Percentiles rank a stretch among this genome's conserved stretches.
Evolutionary conservation across 2,329 filamentous ascomycete species (phyloP).

Genomic region (Trichoderma sp.): DNA sequence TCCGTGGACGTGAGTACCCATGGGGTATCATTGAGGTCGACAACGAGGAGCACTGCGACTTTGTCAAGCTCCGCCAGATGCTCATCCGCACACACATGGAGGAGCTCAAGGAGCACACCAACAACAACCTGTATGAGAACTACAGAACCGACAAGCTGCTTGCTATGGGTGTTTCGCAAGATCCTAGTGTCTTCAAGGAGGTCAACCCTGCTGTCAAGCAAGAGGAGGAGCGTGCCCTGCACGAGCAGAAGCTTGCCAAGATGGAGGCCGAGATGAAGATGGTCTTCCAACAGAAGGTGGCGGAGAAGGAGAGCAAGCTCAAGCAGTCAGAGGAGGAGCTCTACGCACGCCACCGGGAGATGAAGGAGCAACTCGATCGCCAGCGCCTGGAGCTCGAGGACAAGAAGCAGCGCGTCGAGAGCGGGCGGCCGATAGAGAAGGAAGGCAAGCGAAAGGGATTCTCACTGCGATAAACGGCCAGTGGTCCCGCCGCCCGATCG

Average conservation of each 20-base stretch:
- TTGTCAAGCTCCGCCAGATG: constrained; percentile 99
- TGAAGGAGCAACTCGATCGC: constrained; percentile 98
- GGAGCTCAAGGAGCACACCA: constrained; percentile 99
- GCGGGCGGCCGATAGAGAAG: constrained; percentile 92
- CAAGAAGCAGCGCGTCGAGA: constrained; percentile 96
- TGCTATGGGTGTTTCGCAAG: constrained; percentile 96
- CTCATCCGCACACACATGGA: constrained; percentile 99
- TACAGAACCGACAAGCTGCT: constrained; percentile 99
- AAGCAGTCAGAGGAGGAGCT: constrained; percentile 99
- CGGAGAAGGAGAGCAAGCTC: constrained; percentile 99
- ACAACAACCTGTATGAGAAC: constrained; percentile 98
- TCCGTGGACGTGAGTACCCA: constrained; percentile 92
- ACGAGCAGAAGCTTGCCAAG: constrained; percentile 99
- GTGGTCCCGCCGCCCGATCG: constrained; percentile 18
- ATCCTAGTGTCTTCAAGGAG: constrained; percentile 99
- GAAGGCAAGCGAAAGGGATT: constrained; percentile 99
- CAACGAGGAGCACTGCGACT: constrained; percentile 99
- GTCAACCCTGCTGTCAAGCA: constrained; percentile 99
- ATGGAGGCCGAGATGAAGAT: constrained; percentile 99
- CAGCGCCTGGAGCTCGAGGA: constrained; percentile 95
- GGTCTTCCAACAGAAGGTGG: constrained; percentile 99
- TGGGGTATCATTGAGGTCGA: constrained; percentile 99
- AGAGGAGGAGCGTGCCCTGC: constrained; percentile 95
- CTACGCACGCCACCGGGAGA: constrained; percentile 96
- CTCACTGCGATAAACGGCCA: constrained; percentile 80